These are phyloP conservation scores for Hymenoscyphus infarciens DNA, from an alignment of 2,329 filamentous ascomycete genomes.

Conservation along the genomic window DNA sequence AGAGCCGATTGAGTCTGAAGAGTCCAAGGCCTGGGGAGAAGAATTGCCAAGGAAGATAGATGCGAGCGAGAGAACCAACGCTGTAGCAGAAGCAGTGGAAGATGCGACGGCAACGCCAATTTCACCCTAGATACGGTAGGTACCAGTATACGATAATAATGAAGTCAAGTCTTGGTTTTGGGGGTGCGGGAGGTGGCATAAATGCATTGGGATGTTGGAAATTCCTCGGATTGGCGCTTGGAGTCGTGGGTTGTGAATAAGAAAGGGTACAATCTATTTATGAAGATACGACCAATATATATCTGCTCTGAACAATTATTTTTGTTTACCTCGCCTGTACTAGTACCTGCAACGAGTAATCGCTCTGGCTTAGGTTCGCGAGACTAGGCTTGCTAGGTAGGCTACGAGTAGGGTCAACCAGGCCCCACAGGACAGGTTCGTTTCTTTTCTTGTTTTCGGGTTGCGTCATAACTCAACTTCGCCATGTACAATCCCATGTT, in stretches of 20 bases:
- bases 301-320: neutral
- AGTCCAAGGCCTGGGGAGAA: constrained; percentile 19
- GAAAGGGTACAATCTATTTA: constrained; percentile 1
- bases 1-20: constrained; percentile 8
- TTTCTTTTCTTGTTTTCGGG: neutral
- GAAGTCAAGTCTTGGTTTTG: neutral
- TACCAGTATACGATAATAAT: constrained; percentile 4
- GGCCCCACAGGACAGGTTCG: neutral
- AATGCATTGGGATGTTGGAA: neutral
- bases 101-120: constrained; percentile 27
- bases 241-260: neutral
- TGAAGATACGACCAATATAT: neutral
- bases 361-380: neutral
- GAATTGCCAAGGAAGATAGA: constrained; percentile 16
- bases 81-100: constrained; percentile 26
- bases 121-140: constrained; percentile 15
- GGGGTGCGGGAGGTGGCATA: neutral
- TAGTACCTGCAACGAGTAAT: neutral
- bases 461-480: neutral
- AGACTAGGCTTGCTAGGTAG: neutral
- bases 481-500: neutral
- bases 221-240: neutral
- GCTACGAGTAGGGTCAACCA: too few species aligned
- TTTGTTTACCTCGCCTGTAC: neutral
- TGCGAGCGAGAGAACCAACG: constrained; percentile 13